These are phyloP conservation scores for Hypericum perforatum DNA, from an alignment of 345 rosid species.

Conservation along the genomic window DNA sequence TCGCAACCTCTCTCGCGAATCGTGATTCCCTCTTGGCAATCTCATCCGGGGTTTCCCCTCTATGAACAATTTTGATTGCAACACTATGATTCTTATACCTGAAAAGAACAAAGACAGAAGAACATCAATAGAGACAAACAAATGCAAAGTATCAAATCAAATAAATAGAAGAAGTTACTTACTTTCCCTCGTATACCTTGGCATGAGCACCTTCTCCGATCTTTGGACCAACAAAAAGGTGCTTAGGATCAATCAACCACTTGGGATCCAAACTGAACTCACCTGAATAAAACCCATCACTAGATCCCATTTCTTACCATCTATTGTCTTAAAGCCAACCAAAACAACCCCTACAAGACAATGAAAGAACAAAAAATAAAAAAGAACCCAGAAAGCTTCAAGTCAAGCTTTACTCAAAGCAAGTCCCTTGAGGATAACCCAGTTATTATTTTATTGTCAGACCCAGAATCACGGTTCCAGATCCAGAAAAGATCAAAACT, in stretches of 20 bases:
- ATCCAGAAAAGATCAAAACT: no score
- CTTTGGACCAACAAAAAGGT: conserved; percentile 90
- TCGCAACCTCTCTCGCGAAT: conserved; percentile 79
- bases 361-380: conserved; percentile 18
- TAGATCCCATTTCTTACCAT: conserved; percentile 61
- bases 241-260: conserved; percentile 90
- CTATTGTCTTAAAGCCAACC: no score
- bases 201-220: conserved; percentile 99
- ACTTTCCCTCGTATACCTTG: conserved; percentile 97
- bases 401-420: no score
- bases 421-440: no score
- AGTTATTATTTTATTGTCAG: no score
- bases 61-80: conserved; percentile 71
- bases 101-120: conserved; percentile 8
- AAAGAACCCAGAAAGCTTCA: no score
- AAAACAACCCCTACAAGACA: not conserved
- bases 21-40: conserved; percentile 64
- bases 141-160: not conserved
- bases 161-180: conserved; percentile 39
- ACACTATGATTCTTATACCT: conserved; percentile 81
- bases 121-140: not conserved
- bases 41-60: conserved; percentile 79
- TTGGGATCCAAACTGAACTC: conserved; percentile 64
- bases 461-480: no score
- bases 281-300: conserved; percentile 46